Base-by-base conservation (phyloP, 1,284 basidiomycete genomes). In the Boletus mariae region DNA sequence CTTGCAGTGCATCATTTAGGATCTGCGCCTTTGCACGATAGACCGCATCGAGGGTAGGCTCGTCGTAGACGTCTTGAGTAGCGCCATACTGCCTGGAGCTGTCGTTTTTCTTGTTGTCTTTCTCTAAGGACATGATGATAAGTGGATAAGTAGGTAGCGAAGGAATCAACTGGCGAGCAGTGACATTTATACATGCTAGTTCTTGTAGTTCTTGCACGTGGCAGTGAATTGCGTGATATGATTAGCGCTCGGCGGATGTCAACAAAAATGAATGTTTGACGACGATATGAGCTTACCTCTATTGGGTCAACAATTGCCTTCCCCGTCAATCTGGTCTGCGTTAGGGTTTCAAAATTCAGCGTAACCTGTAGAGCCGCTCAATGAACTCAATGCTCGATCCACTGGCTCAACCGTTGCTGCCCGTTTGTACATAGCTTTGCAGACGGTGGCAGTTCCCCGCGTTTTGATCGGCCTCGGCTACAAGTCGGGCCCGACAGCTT, bases 1-100 rank as follows among this genome's bases (percentile, higher is more conserved):
- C 80, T 63, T 85, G 82, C 11, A 90, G 72, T 1, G 84, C 85
- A 50, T 80, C 75, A 57, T 87, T 88, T 52, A 89, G 67, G 8
- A 87, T 70, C 5, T 73, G 71, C 1, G 83, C 82, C 57, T 87
- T 87, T 20, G 77, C 80, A 53, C 78, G 76, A 58, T 88, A 87
- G 1, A 84, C 72, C 0, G 82, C 83, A 58, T 88, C 84, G 45
- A 85, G 58, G 2, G 74, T 65, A 28, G 71, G 73, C 11, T 78
- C 77, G 32, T 73, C 73, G 47, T 77, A 80, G 11, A 83, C 65
- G 47, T 79, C 76, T 44, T 67, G 52, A 0, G 68, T 73, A 51
- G 65, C 63, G 25, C 13, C 51, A 7, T 48, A 31, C 15, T 46
- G 37, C 4, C 29, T 49, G 4, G 37, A 34, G 6, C 28, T 51